Base-by-base conservation (phyloP, 768 basidiomycete species). In the Boletus tylopilopsis region DNA sequence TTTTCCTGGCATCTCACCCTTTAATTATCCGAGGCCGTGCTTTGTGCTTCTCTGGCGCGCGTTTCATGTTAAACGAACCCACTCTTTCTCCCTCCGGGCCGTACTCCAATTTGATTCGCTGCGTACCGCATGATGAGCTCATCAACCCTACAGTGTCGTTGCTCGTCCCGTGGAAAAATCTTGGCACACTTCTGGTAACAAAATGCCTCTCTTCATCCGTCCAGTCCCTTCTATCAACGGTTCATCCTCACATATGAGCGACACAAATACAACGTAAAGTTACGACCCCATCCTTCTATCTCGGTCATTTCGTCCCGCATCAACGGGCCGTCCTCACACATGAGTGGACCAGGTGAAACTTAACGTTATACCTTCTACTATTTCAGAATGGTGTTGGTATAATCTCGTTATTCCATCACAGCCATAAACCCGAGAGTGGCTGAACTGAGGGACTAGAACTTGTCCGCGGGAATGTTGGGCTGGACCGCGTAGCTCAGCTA, bases 101-200 rank as follows among this genome's bases (percentile, higher is more conserved):
- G 48, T 47, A 40, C 44, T 34, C 29, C 37, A 22, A 50, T 62
- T 43, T 41, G 35, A 50, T 48, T 45, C 23, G 27, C 13, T 18
- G 39, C 21, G 44, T 35, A 21, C 53, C 23, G 27, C 16, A 32
- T 12, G 21, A 16, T 53, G 48, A 55, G 36, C 55, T 62, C 25
- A 69, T 46, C 47, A 32, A 41, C 52, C 47, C 46, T 55, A 22
- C 61, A 78, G 78, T 59, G 72, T 81, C 49, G 76, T 80, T 21
- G 79, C 76, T 47, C 76, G 78, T 48, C 81, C 81, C 21, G 75
- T 79, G 59, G 77, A 82, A 49, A 79, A 76, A 61, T 79, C 77
- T 34, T 72, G 74, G 54, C 72, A 75, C n/a, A 64, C 71, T 43
- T 61, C 74, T 46, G 79, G 81, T 42, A 81, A 80, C 67, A 81